Base-by-base conservation (phyloP, 1,139 yeast species). In the Saccharomyces hybrid region DNA sequence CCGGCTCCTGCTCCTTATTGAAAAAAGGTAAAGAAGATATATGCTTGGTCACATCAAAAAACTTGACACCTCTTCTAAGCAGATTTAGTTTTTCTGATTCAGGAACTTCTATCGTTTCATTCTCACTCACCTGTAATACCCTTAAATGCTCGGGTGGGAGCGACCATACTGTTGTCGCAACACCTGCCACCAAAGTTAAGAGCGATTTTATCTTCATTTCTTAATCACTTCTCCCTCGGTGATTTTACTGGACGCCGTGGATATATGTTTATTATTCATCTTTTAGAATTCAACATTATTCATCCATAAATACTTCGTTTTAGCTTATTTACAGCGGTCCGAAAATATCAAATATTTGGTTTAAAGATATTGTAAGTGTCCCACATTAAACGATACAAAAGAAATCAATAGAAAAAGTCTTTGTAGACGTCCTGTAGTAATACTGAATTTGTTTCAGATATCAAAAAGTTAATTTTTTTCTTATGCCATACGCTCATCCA, bases 41-140 rank as follows among this genome's bases (percentile, higher is more conserved):
- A 50, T 71, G 69, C 46, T 76, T 75, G 6, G 96, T 87, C 46
- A 88, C 77, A 70, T 89, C 96, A 60, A 88, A 80, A 67, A 87
- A 88, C 44, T 75, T 77, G 46, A 76, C 70, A 48, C 85, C 83
- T 28, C 75, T 69, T 54, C 84, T 75, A 64, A 76, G 79, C 57
- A 85, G 73, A 8, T 69, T 67, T 54, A 81, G 68, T 67, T 87
- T 84, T 50, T 83, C 84, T 6, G 69, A 66, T 63, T 87, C 95
- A 14, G 76, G 69, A 50, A 80, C 80, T 53, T 76, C 65, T 49
- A 74, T 68, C 50, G 74, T 72, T 26, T 74, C 71, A 23, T 57
- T 58, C 16, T 64, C 59, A n/a, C 61, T 58, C 2, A 64, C 16
- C 51, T 67, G 65, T 42, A 67, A 46, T 2, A 58, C 51, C 49